phyloP scores from a whole-genome alignment of 257 asterid genomes.

The Solanum ossicruentum region DNA sequence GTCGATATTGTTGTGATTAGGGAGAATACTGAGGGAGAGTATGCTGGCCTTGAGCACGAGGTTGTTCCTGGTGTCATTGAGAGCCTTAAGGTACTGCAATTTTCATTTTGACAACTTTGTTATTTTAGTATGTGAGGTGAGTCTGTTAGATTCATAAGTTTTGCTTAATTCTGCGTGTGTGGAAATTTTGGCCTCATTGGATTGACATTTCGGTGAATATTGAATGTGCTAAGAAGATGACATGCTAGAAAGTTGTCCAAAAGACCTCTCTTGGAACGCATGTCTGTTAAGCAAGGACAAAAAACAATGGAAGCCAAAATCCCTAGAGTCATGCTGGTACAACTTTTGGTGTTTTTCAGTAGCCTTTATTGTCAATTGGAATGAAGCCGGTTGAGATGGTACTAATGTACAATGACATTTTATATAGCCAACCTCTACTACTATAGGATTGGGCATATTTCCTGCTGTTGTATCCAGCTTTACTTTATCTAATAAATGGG shows the following conservation, averaged over 20 bases:
- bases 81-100: conserved; percentile 67
- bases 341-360: neutral
- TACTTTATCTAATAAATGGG: neutral
- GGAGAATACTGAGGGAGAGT: conserved; percentile 98
- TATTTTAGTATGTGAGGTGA: neutral
- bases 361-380: neutral
- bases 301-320: neutral
- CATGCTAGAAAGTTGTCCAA: neutral
- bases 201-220: neutral
- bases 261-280: neutral
- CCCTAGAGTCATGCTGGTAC: neutral
- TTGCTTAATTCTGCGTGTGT: neutral
- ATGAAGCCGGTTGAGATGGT: neutral
- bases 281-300: neutral
- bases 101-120: neutral
- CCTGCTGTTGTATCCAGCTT: neutral
- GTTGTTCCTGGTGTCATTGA: conserved; percentile 99
- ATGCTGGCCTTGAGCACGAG: conserved; percentile 98
- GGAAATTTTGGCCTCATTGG: neutral
- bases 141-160: neutral
- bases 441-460: neutral
- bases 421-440: neutral
- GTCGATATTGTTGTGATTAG: conserved; percentile 93
- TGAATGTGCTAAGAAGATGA: neutral
- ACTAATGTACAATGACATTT: neutral